These are phyloP conservation scores for Antrodiella citrinella DNA, from an alignment of 768 basidiomycete genomes.

Conservation along the genomic window DNA sequence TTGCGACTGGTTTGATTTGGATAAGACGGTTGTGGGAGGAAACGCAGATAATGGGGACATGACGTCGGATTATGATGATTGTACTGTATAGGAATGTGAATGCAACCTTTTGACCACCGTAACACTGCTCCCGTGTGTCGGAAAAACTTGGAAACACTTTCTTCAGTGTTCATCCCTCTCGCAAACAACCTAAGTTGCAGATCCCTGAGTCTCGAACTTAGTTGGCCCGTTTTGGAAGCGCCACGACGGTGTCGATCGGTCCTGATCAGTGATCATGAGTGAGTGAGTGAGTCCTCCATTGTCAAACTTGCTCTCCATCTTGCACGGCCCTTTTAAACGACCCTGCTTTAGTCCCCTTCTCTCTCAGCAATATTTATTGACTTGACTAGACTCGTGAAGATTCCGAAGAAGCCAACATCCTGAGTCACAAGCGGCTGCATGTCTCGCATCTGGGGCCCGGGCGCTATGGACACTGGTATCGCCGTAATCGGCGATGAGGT, in stretches of 20 bases:
- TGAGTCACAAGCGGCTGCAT: too few species aligned
- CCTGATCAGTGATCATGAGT: background rate
- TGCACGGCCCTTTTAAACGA: too few species aligned
- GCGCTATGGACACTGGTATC: too few species aligned
- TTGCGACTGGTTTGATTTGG: background rate
- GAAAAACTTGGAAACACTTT: too few species aligned
- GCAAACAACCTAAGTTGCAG: too few species aligned
- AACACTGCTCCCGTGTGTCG: background rate
- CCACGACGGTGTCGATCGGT: background rate
- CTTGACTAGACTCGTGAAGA: background rate
- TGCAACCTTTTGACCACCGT: background rate
- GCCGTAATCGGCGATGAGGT: background rate
- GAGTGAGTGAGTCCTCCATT: too few species aligned
- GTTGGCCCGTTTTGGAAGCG: background rate
- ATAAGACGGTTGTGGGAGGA: background rate
- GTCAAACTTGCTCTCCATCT: too few species aligned
- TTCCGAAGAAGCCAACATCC: too few species aligned
- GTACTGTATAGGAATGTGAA: background rate
- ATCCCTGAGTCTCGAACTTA: background rate
- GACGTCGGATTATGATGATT: background rate
- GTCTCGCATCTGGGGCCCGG: too few species aligned
- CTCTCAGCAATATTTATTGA: background rate
- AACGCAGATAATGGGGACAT: background rate
- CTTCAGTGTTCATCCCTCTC: too few species aligned
- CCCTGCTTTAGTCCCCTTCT: too few species aligned